phyloP scores from a whole-genome alignment of 306 rosid species.

The Cucurbita argyrosperma region DNA sequence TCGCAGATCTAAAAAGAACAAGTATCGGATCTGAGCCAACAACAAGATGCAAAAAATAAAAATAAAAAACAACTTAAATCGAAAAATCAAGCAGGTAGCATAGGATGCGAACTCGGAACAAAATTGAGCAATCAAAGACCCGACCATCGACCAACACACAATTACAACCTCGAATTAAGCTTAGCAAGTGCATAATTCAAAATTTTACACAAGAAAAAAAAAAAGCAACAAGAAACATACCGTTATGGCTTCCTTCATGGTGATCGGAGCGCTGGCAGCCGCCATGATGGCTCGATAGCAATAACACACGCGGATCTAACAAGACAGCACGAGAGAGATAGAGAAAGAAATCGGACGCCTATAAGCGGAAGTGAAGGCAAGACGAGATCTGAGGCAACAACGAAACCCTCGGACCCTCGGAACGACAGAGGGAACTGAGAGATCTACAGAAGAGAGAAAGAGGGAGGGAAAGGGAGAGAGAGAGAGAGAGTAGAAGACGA shows the following conservation, averaged over 20 bases:
- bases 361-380: slow-evolving; percentile 30
- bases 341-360: slow-evolving; percentile 15
- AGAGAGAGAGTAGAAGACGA: not conserved
- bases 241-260: slow-evolving; percentile 88
- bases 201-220: not conserved
- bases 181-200: not conserved
- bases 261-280: slow-evolving; percentile 93
- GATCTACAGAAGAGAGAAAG: slow-evolving; percentile 11
- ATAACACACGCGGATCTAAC: slow-evolving; percentile 28
- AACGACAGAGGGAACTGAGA: slow-evolving; percentile 11
- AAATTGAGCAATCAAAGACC: not conserved
- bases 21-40: slow-evolving; percentile 31
- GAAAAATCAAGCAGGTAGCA: slow-evolving; percentile 9
- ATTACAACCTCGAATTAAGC: slow-evolving; percentile 18
- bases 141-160: not conserved
- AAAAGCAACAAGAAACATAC: slow-evolving; percentile 30
- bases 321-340: not conserved
- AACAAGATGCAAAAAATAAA: not conserved
- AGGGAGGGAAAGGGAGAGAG: slow-evolving; percentile 13
- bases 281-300: slow-evolving; percentile 49
- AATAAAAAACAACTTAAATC: slow-evolving; percentile 5
- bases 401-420: slow-evolving; percentile 27
- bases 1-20: slow-evolving; percentile 22
- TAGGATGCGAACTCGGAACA: not conserved
- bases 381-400: slow-evolving; percentile 50